Conservation (phyloP, 2,329 filamentous ascomycete species). For the Fusarium fracticaudum region DNA sequence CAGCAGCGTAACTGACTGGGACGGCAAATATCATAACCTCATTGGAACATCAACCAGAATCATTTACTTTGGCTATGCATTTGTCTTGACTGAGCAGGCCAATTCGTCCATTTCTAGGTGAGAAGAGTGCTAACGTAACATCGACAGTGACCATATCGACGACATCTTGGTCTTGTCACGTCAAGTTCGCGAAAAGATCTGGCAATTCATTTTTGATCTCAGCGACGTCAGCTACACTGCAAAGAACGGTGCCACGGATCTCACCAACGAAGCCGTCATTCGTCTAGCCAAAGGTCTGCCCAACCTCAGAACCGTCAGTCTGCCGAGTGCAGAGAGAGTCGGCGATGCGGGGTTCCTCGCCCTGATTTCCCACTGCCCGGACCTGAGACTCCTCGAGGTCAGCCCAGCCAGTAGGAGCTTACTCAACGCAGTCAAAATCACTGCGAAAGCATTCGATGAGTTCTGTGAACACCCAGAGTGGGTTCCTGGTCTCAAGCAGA, state of each 20-base stretch:
- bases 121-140: not conserved
- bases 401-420: no score
- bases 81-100: not conserved
- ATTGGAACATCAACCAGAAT: not conserved
- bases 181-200: not conserved
- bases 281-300: not conserved
- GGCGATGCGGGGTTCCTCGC: not conserved
- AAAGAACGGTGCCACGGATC: not conserved
- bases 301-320: not conserved
- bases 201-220: not conserved
- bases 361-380: not conserved
- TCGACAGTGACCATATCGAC: not conserved
- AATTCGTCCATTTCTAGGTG: not conserved
- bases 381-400: not conserved
- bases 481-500: slow-evolving; percentile 13
- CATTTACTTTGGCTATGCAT: not conserved
- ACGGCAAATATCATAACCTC: not conserved
- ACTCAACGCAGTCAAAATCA: not conserved
- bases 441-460: not conserved
- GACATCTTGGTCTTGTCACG: not conserved
- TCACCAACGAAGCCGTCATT: not conserved
- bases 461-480: slow-evolving; percentile 7
- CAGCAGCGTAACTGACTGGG: not conserved
- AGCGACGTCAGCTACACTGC: not conserved
- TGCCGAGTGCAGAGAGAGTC: not conserved